Conservation (phyloP, 2,329 filamentous ascomycete genomes). For the Sphaerulina vaccinii region DNA sequence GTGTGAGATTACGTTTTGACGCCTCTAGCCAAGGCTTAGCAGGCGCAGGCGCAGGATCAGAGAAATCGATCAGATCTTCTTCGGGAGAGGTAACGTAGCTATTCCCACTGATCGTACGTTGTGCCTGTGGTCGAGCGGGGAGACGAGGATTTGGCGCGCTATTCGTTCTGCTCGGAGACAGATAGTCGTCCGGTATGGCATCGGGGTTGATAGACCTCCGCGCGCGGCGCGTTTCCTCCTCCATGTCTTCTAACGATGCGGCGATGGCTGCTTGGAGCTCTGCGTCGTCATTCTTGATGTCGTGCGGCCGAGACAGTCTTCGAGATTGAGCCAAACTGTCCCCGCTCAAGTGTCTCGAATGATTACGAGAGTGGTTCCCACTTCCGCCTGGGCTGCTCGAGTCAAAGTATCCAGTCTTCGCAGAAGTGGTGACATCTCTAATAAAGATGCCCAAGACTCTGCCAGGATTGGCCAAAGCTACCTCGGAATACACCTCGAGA, state of each 20-base stretch:
- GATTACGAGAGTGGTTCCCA: slow-evolving; percentile 31
- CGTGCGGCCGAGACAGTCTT: slow-evolving; percentile 33
- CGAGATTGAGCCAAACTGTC: slow-evolving; percentile 36
- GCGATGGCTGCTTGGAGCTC: slow-evolving; percentile 50
- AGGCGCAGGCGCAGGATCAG: slow-evolving; percentile 35
- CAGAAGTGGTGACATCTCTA: slow-evolving; percentile 84
- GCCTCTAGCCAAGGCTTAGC: slow-evolving; percentile 32
- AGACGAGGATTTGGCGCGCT: slow-evolving; percentile 4
- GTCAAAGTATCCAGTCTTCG: slow-evolving; percentile 72
- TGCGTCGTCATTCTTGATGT: slow-evolving; percentile 47
- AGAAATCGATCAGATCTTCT: slow-evolving; percentile 50
- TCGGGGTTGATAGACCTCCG: slow-evolving; percentile 40
- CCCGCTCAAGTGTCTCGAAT: slow-evolving; percentile 33
- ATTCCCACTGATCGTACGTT: not conserved
- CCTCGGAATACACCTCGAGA: slow-evolving; percentile 92
- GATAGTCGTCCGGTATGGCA: slow-evolving; percentile 23
- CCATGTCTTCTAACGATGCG: slow-evolving; percentile 48
- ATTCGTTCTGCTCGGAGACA: slow-evolving; percentile 1
- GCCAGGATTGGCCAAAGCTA: slow-evolving; percentile 80
- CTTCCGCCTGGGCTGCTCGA: slow-evolving; percentile 45
- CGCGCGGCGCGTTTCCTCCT: slow-evolving; percentile 38
- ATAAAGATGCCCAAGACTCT: slow-evolving; percentile 88
- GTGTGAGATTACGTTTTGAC: slow-evolving; percentile 8
- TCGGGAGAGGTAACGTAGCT: slow-evolving; percentile 25
- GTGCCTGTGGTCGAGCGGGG: not conserved